Conservation (phyloP, 2,329 filamentous ascomycete genomes). For the Clonostachys solani region DNA sequence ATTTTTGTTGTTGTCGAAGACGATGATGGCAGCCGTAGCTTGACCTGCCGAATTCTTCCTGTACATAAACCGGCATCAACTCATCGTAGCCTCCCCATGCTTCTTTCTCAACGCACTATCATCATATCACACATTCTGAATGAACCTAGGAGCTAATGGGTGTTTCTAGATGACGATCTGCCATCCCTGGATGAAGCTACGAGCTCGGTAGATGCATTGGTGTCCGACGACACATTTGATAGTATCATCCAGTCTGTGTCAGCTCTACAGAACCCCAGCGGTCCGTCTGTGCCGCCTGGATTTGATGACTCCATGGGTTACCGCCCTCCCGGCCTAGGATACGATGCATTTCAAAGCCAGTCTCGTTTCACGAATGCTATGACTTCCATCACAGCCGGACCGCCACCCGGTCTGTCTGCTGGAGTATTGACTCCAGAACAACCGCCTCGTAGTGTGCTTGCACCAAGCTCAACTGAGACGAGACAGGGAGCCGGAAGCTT, state of each 20-base stretch:
- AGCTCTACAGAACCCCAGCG: slow-evolving; percentile 2
- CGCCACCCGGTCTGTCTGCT: slow-evolving; percentile 14
- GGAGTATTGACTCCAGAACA: slow-evolving; percentile 24
- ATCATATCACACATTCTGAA: neutral
- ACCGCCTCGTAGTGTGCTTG: slow-evolving; percentile 17
- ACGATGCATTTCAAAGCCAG: neutral
- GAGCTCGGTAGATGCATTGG: slow-evolving; percentile 63
- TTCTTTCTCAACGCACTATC: slow-evolving; percentile 7
- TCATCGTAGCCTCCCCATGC: slow-evolving; percentile 4
- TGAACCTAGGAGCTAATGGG: slow-evolving; percentile 34
- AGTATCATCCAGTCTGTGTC: neutral
- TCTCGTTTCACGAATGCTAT: slow-evolving; percentile 13
- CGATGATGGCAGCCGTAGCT: slow-evolving; percentile 58
- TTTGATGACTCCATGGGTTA: slow-evolving; percentile 11
- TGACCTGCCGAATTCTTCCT: slow-evolving; percentile 30
- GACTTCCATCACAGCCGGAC: slow-evolving; percentile 9
- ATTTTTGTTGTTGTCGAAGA: slow-evolving; percentile 44
- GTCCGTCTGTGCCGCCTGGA: slow-evolving; percentile 22
- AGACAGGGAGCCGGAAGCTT: slow-evolving; percentile 40
- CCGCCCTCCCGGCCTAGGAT: neutral
- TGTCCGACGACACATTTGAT: slow-evolving; percentile 50
- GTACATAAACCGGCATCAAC: slow-evolving; percentile 28
- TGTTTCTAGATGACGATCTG: slow-evolving; percentile 56
- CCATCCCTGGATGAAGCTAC: slow-evolving; percentile 56
- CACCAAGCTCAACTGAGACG: slow-evolving; percentile 18